These are phyloP conservation scores for Penicillium occitanis DNA, from an alignment of 2,329 filamentous ascomycete species.

Conservation along the genomic window DNA sequence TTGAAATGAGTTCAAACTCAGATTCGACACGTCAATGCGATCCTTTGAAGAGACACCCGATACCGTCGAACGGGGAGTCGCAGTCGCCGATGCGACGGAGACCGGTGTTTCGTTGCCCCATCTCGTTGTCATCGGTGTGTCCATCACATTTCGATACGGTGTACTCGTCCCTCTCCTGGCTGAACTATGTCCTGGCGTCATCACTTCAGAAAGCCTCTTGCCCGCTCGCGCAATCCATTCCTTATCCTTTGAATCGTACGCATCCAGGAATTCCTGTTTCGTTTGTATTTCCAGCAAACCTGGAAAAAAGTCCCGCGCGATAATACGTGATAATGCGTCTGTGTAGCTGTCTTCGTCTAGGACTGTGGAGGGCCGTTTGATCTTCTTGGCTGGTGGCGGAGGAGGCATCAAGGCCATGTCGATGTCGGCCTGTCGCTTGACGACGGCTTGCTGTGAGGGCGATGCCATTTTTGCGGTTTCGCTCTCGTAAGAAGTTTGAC, in stretches of 20 bases:
- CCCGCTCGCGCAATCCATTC: slow-evolving; percentile 84
- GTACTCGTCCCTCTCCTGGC: slow-evolving; percentile 34
- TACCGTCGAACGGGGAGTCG: slow-evolving; percentile 23
- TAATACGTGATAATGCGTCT: slow-evolving; percentile 85
- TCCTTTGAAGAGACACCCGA: slow-evolving; percentile 2
- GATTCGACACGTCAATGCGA: slow-evolving; percentile 64
- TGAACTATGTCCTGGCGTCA: slow-evolving; percentile 64
- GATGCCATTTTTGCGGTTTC: slow-evolving; percentile 29
- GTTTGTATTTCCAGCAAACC: slow-evolving; percentile 81
- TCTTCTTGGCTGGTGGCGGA: slow-evolving; percentile 79
- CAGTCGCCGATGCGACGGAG: slow-evolving; percentile 34
- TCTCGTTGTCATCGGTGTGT: slow-evolving; percentile 61
- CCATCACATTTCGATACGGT: slow-evolving; percentile 52
- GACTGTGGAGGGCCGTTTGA: slow-evolving; percentile 83
- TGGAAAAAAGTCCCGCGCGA: slow-evolving; percentile 94
- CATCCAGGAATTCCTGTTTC: slow-evolving; percentile 89
- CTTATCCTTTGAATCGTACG: slow-evolving; percentile 78
- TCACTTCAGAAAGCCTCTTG: slow-evolving; percentile 69
- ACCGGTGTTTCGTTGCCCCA: slow-evolving; percentile 11
- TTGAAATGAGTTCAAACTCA: slow-evolving; percentile 84
- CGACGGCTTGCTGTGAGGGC: slow-evolving; percentile 32
- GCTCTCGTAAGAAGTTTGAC: neutral
- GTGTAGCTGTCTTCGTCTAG: slow-evolving; percentile 95
- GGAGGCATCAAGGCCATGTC: slow-evolving; percentile 75
- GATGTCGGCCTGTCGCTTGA: slow-evolving; percentile 35